These are phyloP conservation scores for Fusarium sororula DNA, from an alignment of 2,329 filamentous ascomycete genomes.

Conservation along the genomic window DNA sequence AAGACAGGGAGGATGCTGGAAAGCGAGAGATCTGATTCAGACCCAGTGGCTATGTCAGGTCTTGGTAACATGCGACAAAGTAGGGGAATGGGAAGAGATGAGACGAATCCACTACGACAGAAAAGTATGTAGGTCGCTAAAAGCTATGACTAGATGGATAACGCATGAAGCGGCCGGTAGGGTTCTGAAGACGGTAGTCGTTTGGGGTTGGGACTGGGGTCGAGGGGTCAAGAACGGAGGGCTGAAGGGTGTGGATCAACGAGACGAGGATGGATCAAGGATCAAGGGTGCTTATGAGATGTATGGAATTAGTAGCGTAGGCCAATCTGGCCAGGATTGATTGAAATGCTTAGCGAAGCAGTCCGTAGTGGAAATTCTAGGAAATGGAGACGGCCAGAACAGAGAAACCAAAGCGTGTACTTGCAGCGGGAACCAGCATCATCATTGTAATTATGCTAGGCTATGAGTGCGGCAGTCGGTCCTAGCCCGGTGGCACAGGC, in stretches of 20 bases:
- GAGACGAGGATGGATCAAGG: constrained; percentile 27
- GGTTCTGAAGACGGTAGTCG: constrained; percentile 44
- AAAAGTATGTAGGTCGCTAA: constrained; percentile 34
- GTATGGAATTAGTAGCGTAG: constrained; percentile 8
- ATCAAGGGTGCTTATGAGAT: constrained; percentile 30
- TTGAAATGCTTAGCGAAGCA: constrained; percentile 16
- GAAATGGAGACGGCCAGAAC: constrained; percentile 2
- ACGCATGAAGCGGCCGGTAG: constrained; percentile 41
- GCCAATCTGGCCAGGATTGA: constrained; percentile 2
- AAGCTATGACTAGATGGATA: constrained; percentile 41
- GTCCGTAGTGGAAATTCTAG: constrained; percentile 10
- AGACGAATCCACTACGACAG: constrained; percentile 43
- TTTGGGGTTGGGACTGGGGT: constrained; percentile 42
- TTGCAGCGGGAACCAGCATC: constrained; percentile 41
- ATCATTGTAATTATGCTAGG: constrained; percentile 30
- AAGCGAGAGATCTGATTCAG: constrained; percentile 25
- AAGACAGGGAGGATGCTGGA: constrained; percentile 9
- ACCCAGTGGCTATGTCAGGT: constrained; percentile 20
- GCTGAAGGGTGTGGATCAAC: constrained; percentile 42
- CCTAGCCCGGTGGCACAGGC: constrained; percentile 34
- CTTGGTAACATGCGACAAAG: constrained; percentile 30
- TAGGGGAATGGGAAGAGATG: constrained; percentile 39
- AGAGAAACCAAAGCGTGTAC: constrained; percentile 25
- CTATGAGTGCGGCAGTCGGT: constrained; percentile 27
- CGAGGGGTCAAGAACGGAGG: constrained; percentile 35